Evolutionary conservation across 2,329 filamentous ascomycete genomes (phyloP), one percentile per base, ranked within the genome.

Genomic region (Venturia asperata): DNA sequence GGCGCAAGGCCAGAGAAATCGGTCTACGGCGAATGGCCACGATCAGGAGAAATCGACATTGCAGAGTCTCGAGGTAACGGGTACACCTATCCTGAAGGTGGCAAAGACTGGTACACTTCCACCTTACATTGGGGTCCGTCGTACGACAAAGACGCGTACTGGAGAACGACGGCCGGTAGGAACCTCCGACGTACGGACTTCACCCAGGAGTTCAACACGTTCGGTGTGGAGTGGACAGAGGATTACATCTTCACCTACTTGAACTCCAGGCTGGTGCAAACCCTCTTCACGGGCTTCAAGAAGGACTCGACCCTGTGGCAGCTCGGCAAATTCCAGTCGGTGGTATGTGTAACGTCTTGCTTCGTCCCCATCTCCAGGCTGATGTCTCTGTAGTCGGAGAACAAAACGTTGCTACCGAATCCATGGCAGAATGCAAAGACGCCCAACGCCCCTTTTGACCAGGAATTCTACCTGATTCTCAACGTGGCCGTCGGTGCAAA

Each of bases 281-380:
- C 93, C 62, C 82, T 91, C 67, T 95, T 92, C 79, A 87, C 84
- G 69, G 89, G 76, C 74, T 92, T 92, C 71, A 55, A 19, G 27
- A 65, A 67, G 65, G 13, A 78, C 64, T 43, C 65, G 63, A 13
- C 78, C 64, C 73, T 77, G 68, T 78, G 75, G 74, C 64, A 73
- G n/a, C 72, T 72, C 64, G 76, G 74, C 37, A 67, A 75, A 64
- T 77, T 77, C 68, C 72, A 74, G 11, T 68, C 67, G 19, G 64
- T 72, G 9, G 70, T 70, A 65, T 11, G 39, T 41, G 11, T 41
- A 15, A 2, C 39, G 2, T 15, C 15, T 41, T 41, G 15, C 15
- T 15, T 41, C 15, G 39, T 10, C 10, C 39, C 2, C 39, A 11
- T 9, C 9, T 41, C 4, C 4, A 2, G 39, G 39, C 39, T 41